A percentile compares a stretch with the other conserved stretches of the same genome.
phyloP scores from a whole-genome alignment of 208 protist species.

The Vickermania ingenoplastis region DNA sequence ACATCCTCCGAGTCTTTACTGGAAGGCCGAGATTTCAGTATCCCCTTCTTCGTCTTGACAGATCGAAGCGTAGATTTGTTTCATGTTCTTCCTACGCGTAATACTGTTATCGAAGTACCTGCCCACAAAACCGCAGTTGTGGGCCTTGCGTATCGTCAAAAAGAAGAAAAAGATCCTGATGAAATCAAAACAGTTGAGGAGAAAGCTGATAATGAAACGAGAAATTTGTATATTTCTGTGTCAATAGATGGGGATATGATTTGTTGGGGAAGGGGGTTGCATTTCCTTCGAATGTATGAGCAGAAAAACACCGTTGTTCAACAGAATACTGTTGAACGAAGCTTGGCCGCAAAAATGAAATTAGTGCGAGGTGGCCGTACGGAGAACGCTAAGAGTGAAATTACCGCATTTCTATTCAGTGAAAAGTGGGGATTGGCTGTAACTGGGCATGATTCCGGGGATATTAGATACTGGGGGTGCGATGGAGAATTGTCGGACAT shows the following conservation, averaged over 20 bases:
- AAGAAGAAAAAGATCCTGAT: not conserved
- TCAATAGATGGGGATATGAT: not conserved
- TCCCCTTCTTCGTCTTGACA: slow-evolving; percentile 27
- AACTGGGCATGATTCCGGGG: slow-evolving; percentile 37
- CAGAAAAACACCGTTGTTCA: slow-evolving; percentile 1
- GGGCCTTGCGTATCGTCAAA: slow-evolving; percentile 10
- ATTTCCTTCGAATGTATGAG: slow-evolving; percentile 1
- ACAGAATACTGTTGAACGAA: slow-evolving; percentile 1
- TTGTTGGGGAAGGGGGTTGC: not conserved
- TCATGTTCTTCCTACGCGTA: slow-evolving; percentile 8
- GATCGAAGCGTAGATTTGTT: slow-evolving; percentile 12
- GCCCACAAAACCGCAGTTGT: slow-evolving; percentile 19
- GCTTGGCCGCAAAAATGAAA: not conserved
- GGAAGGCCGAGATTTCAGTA: slow-evolving; percentile 3
- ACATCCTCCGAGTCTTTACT: not conserved
- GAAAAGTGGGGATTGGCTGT: slow-evolving; percentile 14
- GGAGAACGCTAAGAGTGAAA: slow-evolving; percentile 4
- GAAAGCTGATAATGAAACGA: not conserved
- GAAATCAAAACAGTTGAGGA: not conserved
- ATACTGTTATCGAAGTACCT: slow-evolving; percentile 8
- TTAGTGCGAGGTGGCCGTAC: not conserved
- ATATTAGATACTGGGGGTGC: slow-evolving; percentile 23
- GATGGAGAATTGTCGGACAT: slow-evolving; percentile 17
- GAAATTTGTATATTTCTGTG: not conserved
- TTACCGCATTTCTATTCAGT: slow-evolving; percentile 23